A percentile compares a stretch with the other conserved stretches of the same genome.
These are phyloP conservation scores for Tolypocladium tropicale DNA, from an alignment of 2,329 filamentous ascomycete genomes.

Conservation along the genomic window DNA sequence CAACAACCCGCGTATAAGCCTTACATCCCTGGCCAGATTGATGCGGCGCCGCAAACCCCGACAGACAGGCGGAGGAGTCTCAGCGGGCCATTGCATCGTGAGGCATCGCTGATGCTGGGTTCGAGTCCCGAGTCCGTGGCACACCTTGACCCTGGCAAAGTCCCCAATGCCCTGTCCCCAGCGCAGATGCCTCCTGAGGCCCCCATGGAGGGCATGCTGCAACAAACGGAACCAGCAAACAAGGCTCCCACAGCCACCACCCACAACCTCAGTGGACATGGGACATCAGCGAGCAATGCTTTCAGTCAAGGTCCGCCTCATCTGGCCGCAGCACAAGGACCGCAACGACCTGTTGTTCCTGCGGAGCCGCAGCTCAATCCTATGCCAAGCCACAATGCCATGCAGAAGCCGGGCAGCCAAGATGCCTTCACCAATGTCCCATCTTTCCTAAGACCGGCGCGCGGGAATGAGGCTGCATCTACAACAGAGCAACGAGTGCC, in stretches of 20 bases:
- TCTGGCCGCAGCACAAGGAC: conserved; percentile 2
- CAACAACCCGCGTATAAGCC: conserved; percentile 5
- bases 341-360: neutral
- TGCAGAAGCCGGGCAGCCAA: neutral
- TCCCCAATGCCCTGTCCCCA: conserved; percentile 13
- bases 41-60: neutral
- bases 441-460: conserved; percentile 9
- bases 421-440: conserved; percentile 5
- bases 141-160: conserved; percentile 9
- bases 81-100: conserved; percentile 13
- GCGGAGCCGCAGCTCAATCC: neutral
- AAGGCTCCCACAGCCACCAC: neutral
- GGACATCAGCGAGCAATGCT: neutral
- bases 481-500: neutral
- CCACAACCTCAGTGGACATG: neutral
- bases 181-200: conserved; percentile 11
- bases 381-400: neutral
- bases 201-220: conserved; percentile 4
- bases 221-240: conserved; percentile 1
- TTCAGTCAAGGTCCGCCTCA: neutral
- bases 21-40: conserved; percentile 5
- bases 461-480: neutral
- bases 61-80: conserved; percentile 5
- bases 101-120: conserved; percentile 12
- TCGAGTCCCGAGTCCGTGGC: conserved; percentile 7